Percentiles rank a stretch among this genome's conserved stretches.
These are phyloP conservation scores for Paramecium sexaurelia DNA, from an alignment of 73 alveolate genomes.

Conservation along the genomic window DNA sequence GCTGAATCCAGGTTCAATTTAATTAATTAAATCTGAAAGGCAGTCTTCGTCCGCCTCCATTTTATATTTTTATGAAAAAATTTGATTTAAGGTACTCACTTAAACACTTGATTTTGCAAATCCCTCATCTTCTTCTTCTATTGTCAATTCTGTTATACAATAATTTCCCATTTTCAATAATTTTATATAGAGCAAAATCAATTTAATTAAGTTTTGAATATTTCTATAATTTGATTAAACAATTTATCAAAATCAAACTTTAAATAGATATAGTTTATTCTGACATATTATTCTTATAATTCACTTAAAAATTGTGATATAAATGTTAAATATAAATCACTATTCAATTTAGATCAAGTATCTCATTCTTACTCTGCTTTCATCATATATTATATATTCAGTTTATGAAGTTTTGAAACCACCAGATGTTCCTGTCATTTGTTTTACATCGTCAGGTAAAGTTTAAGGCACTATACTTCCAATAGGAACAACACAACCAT, in stretches of 20 bases:
- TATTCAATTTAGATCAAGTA: too few species aligned
- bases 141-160: background rate
- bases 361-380: background rate
- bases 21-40: background rate
- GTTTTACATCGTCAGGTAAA: background rate
- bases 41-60: background rate
- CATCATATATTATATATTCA: conserved; percentile 91
- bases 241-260: background rate
- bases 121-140: background rate
- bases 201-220: background rate
- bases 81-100: background rate
- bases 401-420: background rate
- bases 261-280: background rate
- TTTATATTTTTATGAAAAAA: background rate
- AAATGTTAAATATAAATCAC: background rate
- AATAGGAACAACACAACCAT: conserved; percentile 90
- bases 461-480: conserved; percentile 75
- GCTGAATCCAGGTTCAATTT: background rate
- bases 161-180: background rate
- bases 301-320: background rate
- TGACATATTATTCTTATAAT: background rate
- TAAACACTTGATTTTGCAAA: background rate
- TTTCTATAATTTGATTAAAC: background rate
- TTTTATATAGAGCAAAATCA: background rate
- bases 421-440: background rate